Base-by-base conservation (phyloP, 441 rosid species). In the Euphorbia schlechtendalii region DNA sequence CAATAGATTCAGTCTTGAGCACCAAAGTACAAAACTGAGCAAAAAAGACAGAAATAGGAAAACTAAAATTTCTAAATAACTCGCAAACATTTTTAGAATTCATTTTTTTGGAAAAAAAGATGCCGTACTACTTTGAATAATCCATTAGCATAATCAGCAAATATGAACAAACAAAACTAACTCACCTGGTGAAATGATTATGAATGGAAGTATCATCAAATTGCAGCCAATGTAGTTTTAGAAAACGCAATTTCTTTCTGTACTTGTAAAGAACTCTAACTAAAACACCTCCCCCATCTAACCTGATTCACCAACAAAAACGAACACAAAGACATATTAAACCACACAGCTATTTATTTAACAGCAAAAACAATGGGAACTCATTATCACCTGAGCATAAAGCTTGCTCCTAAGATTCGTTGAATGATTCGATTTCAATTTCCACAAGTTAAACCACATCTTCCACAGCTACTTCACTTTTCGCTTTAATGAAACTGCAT, bases 271-370 rank as follows among this genome's bases (percentile, higher is more conserved):
- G 86, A 73, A 91, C 56, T 77, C 85, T 86, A 70, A 86, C 89
- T 78, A 89, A 75, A 64, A 86, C 59, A 80, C 81, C 81, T 75
- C n/a, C 99, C 94, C 99, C 99, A 91, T 82, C 99, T 84, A 81
- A 91, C 96, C 99, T 94, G 77, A 78, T 71, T 20, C 69, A 32
- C 59, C 57, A 36, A 11, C 20, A 58, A 58, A 40, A 25, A 6
- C 4, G 65, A 43, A 25, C 32, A 68, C 12, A n/a, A 48, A 69
- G 27, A 15, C 49, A 51, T 20, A 46, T 58, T 8, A 36, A 38
- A 17, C 6, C 32, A 72, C 21, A 69, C 66, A 54, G 9, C 64
- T 46, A 56, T 46, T 3, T 32, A 62, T 65, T 59, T 67, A 74
- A 66, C 41, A 72, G 61, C 56, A 60, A 67, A 43, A n/a, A n/a